Base-by-base conservation (phyloP, 305 asterid genomes). In the Solanum hybrid region DNA sequence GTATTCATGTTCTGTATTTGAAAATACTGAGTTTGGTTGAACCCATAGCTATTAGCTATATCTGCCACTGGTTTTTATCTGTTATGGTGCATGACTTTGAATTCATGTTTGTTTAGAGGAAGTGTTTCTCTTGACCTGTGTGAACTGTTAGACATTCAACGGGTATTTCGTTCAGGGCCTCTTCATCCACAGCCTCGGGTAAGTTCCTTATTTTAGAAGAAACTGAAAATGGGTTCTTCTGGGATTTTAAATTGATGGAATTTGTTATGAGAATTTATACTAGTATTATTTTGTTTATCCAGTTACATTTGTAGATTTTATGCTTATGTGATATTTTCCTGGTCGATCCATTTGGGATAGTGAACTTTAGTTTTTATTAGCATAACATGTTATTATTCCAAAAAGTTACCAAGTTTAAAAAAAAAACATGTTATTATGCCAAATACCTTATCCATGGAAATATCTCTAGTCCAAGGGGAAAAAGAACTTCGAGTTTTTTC, bases 181-280 rank as follows among this genome's bases (percentile, higher is more conserved):
- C 96, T 95, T 93, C 98, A 95, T 92, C 98, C 98, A 4, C 97
- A 94, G 87, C 99, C 98, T 89, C 95, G 99, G 93, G 99, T 96
- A 89, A 93, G 97, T 92, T 83, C 31, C 75, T 86, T 36, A 77
- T 75, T 11, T 73, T 26, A 51, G n/a, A 57, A 57, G 88, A 33
- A 57, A 57, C 14, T 85, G 34, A 33, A 85, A 57, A 46, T 20
- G 31, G 75, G 22, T 51, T 84, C 29, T 29, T 35, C 86, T 83
- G 85, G 85, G 35, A 37, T 8, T 36, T 90, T 87, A 6, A 40
- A 18, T 90, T 46, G 26, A n/a, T 87, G 88, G 87, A 51, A 40
- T 35, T 24, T 57, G 29, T 8, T 85, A 51, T 31, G 31, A 11
- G 10, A 84, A 51, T 51, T 57, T 57, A 20, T 57, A 51, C 33